Evolutionary conservation across 306 rosid genomes (phyloP), one percentile per base, ranked within the genome.

Genomic region (Cucumis melo): DNA sequence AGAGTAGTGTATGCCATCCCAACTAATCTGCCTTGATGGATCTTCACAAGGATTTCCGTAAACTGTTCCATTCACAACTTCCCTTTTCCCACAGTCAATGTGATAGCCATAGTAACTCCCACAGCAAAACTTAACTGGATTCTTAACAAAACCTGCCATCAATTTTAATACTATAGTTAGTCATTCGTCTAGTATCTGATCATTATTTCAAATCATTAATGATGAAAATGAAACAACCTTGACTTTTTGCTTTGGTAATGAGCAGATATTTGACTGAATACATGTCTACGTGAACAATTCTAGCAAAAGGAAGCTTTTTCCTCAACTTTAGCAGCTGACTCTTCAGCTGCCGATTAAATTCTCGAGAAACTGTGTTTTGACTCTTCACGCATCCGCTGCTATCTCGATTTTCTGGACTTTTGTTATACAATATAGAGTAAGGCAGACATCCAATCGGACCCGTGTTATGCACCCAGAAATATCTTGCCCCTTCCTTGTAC

Each of bases 1-100:
- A 76, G 97, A 79, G 82, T 91, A 91, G 76, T 93, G 98, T 79
- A 87, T 88, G 80, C 97, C 97, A 57, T 93, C 98, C 97, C 97
- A 93, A 71, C 89, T 91, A 38, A 93, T 70, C 80, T 90, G 88
- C 81, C 41, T 85, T 66, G 87, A 79, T 80, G 98, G 94, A 80
- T 90, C 83, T 17, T 80, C 72, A 79, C 98, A 93, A 80, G 91
- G 87, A 77, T 83, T 87, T 0, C 96, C 96, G 83, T 89, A 89
- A 34, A 87, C 87, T 1, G 90, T 90, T 82, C 97, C 96, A 77
- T 91, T 93, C 72, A 87, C 83, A 38, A 76, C 76, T 4, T 80
- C 90, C 62, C 68, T 87, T 75, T 85, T 83, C 80, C 97, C 96
- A 81, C 96, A 93, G 23, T 86, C 68, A 29, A 88, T 78, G 59